These are phyloP conservation scores for Chalaropsis thielavioides DNA, from an alignment of 2,329 filamentous ascomycete species.

Conservation along the genomic window DNA sequence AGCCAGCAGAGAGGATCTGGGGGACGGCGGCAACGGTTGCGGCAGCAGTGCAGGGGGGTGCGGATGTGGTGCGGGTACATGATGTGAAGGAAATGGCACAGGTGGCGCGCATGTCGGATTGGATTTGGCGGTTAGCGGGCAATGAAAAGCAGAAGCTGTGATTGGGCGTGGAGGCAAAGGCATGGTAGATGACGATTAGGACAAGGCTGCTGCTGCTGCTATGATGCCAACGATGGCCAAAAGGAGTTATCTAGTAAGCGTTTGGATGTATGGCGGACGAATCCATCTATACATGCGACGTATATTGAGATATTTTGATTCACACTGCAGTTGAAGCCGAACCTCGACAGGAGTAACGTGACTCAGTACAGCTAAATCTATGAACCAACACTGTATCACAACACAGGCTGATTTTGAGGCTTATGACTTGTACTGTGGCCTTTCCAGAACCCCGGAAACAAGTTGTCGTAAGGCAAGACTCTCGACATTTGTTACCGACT, in stretches of 20 bases:
- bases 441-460: no score
- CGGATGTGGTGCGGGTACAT: slow-evolving; percentile 85
- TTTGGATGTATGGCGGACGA: neutral
- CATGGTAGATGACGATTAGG: neutral
- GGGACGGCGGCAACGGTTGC: slow-evolving; percentile 82
- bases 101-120: slow-evolving; percentile 78
- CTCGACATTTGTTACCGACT: no score
- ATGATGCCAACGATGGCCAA: neutral
- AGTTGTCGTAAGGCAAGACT: no score
- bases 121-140: slow-evolving; percentile 55
- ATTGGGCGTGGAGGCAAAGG: neutral
- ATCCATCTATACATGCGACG: neutral
- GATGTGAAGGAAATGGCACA: slow-evolving; percentile 76
- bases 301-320: neutral
- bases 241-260: neutral
- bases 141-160: slow-evolving; percentile 1
- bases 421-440: no score
- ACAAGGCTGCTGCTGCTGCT: no score
- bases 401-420: neutral
- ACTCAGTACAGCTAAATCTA: neutral
- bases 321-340: neutral
- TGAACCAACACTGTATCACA: neutral
- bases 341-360: neutral
- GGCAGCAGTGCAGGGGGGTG: slow-evolving; percentile 71
- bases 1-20: slow-evolving; percentile 57